phyloP scores from a whole-genome alignment of 2,329 filamentous ascomycete species.

The Pseudogymnoascus sp. region DNA sequence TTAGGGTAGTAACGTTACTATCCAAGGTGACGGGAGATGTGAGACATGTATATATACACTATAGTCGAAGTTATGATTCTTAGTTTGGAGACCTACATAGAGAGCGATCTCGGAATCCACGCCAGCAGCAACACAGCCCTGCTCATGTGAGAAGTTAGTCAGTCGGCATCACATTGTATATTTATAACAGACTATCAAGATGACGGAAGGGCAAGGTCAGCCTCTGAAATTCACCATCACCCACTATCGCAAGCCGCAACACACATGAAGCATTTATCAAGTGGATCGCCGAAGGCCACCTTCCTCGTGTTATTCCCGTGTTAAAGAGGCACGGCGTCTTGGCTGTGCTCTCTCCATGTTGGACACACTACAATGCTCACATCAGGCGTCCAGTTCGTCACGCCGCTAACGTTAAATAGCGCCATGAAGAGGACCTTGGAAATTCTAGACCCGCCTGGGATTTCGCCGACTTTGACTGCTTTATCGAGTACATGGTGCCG shows the following conservation, averaged over 20 bases:
- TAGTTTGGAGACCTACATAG: background rate
- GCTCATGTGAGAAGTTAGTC: constrained; percentile 1
- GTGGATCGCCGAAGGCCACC: constrained; percentile 26
- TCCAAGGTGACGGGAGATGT: background rate
- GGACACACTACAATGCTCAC: constrained; percentile 2
- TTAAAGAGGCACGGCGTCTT: constrained; percentile 24
- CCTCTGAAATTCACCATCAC: constrained; percentile 25
- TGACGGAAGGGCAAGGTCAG: constrained; percentile 12
- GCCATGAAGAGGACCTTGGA: constrained; percentile 16
- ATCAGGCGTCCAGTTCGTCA: constrained; percentile 19
- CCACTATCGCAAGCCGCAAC: constrained; percentile 23
- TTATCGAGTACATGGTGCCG: constrained; percentile 25
- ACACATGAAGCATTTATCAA: constrained; percentile 28
- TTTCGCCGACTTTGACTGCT: constrained; percentile 24
- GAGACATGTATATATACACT: background rate
- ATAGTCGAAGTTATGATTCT: background rate
- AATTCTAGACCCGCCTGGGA: constrained; percentile 12
- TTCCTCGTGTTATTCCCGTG: constrained; percentile 23
- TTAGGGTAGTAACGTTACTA: background rate
- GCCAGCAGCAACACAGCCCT: background rate
- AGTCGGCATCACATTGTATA: background rate
- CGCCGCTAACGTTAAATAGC: constrained; percentile 18
- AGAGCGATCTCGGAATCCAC: background rate
- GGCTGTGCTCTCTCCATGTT: constrained; percentile 12
- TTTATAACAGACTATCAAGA: constrained; percentile 10